These are phyloP conservation scores for Chaetothyriales sp. DNA, from an alignment of 2,329 filamentous ascomycete genomes.

Conservation along the genomic window DNA sequence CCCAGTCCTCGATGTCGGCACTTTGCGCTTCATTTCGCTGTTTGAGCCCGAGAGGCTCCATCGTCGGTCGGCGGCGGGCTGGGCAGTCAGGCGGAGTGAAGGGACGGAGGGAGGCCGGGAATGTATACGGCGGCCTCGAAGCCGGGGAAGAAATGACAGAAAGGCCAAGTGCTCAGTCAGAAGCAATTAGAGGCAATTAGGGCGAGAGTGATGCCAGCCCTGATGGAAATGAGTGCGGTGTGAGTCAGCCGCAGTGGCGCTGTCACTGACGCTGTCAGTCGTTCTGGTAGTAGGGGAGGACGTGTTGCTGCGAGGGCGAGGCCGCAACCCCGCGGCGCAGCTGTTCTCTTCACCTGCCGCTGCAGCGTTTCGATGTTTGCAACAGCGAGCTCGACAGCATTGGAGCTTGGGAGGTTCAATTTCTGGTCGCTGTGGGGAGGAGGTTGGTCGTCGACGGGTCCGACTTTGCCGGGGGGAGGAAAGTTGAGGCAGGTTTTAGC, in stretches of 20 bases:
- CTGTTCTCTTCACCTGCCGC: not conserved
- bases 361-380: not conserved
- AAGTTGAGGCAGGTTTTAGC: not conserved
- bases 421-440: not conserved
- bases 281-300: too few relatives aligned
- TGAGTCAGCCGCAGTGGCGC: too few relatives aligned
- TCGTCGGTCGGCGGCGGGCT: slow-evolving; percentile 1
- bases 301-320: not conserved
- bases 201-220: too few relatives aligned
- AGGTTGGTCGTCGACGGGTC: not conserved
- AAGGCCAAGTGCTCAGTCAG: not conserved
- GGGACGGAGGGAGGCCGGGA: too few relatives aligned
- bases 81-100: not conserved
- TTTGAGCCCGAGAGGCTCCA: slow-evolving; percentile 26
- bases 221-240: not conserved
- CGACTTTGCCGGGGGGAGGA: not conserved
- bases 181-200: too few relatives aligned
- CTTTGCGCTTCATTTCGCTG: slow-evolving; percentile 23
- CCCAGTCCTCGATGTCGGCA: slow-evolving; percentile 32
- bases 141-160: not conserved
- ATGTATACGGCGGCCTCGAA: not conserved
- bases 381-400: not conserved
- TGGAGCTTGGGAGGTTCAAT: not conserved
- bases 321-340: not conserved
- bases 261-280: too few relatives aligned